Conservation (phyloP, 2,329 filamentous ascomycete genomes). For the Corniculantispora saksenae region DNA sequence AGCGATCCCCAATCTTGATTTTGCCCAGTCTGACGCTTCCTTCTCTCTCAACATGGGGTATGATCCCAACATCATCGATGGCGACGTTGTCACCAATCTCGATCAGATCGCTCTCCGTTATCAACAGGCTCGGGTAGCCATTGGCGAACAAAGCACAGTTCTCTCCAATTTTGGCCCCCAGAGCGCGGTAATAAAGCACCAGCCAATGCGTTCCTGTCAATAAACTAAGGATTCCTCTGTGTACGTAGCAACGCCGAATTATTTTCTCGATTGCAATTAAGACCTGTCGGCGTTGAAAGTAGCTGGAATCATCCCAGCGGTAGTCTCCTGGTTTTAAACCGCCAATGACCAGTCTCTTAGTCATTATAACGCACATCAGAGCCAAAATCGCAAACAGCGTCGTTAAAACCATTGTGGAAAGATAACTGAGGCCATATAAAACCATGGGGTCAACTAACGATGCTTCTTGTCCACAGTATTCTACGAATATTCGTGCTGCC, state of each 20-base stretch:
- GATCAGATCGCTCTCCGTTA: slow-evolving; percentile 60
- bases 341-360: too few relatives aligned
- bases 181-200: slow-evolving; percentile 52
- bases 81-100: slow-evolving; percentile 53
- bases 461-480: slow-evolving; percentile 21
- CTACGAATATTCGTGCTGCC: slow-evolving; percentile 52
- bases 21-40: slow-evolving; percentile 58
- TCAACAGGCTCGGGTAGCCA: slow-evolving; percentile 52
- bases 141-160: slow-evolving; percentile 58
- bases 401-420: too few relatives aligned
- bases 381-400: too few relatives aligned
- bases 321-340: too few relatives aligned
- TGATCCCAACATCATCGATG: slow-evolving; percentile 57
- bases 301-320: too few relatives aligned
- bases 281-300: too few relatives aligned
- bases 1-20: slow-evolving; percentile 50
- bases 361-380: too few relatives aligned
- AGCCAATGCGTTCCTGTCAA: slow-evolving; percentile 55
- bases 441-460: too few relatives aligned
- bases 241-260: slow-evolving; percentile 42
- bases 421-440: too few relatives aligned
- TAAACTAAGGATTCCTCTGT: slow-evolving; percentile 52
- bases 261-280: too few relatives aligned
- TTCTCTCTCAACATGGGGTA: slow-evolving; percentile 57
- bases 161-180: slow-evolving; percentile 55